A percentile compares a stretch with the other conserved stretches of the same genome.
Conservation (phyloP, 768 basidiomycete species). For the Sporobolomyces phaffii region DNA sequence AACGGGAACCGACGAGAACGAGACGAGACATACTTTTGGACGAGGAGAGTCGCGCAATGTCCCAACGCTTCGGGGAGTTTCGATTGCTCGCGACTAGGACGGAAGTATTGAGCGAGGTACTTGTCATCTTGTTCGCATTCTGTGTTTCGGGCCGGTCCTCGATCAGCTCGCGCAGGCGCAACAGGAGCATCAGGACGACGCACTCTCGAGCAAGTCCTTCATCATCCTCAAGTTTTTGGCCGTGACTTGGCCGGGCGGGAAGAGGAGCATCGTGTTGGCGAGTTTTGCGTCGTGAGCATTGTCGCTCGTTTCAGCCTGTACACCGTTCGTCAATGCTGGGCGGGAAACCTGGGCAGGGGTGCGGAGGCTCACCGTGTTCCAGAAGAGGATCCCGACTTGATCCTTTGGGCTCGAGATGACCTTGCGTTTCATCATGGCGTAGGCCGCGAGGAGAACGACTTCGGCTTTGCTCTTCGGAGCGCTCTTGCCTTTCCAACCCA, state of each 20-base stretch:
- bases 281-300: constrained; percentile 50
- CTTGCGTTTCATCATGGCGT: constrained; percentile 83
- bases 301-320: constrained; percentile 3
- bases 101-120: constrained; percentile 58
- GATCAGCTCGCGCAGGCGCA: neutral
- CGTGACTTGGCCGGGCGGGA: constrained; percentile 67
- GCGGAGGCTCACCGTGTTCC: constrained; percentile 69
- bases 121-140: constrained; percentile 62
- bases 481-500: constrained; percentile 54
- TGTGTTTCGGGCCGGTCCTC: constrained; percentile 44
- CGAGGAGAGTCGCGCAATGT: constrained; percentile 79
- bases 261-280: constrained; percentile 67
- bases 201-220: constrained; percentile 70
- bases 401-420: constrained; percentile 83
- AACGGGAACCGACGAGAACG: neutral
- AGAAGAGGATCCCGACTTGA: constrained; percentile 80
- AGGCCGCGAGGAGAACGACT: constrained; percentile 70
- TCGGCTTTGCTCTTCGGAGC: constrained; percentile 67
- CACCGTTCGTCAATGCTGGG: constrained; percentile 37
- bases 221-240: constrained; percentile 76
- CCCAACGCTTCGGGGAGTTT: constrained; percentile 83
- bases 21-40: constrained; percentile 64
- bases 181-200: constrained; percentile 37
- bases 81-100: constrained; percentile 53
- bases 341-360: neutral